These are phyloP conservation scores for Exophiala viscosa DNA, from an alignment of 2,329 filamentous ascomycete genomes.

Conservation along the genomic window DNA sequence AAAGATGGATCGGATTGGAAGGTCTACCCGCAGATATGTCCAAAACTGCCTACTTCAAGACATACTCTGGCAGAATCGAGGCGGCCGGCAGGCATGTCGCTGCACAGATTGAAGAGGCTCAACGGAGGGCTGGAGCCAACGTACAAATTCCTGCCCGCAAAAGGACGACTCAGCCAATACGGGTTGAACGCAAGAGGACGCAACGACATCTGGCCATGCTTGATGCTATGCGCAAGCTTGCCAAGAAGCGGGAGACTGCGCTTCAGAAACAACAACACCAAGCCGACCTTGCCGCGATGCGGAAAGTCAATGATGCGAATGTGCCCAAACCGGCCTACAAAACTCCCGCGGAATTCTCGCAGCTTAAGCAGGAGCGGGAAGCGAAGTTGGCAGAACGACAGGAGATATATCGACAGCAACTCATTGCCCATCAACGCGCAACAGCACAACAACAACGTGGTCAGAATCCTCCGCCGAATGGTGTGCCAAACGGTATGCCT, in stretches of 20 bases:
- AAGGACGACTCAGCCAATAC: constrained; percentile 69
- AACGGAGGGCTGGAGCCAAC: constrained; percentile 48
- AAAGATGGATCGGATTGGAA: constrained; percentile 90
- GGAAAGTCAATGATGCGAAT: constrained; percentile 66
- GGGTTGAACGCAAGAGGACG: constrained; percentile 81
- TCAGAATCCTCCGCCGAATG: constrained; percentile 41
- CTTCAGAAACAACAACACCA: constrained; percentile 84
- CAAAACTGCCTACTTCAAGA: constrained; percentile 92
- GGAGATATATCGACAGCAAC: constrained; percentile 61
- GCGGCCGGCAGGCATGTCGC: constrained; percentile 58
- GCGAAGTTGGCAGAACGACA: constrained; percentile 58
- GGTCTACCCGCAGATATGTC: constrained; percentile 88
- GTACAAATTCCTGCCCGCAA: constrained; percentile 56
- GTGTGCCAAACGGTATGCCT: constrained; percentile 47
- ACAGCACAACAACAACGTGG: constrained; percentile 44
- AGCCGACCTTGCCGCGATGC: constrained; percentile 69
- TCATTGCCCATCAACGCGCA: constrained; percentile 55
- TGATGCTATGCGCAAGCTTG: constrained; percentile 91
- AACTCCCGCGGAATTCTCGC: constrained; percentile 86
- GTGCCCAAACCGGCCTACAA: constrained; percentile 55
- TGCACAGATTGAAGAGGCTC: constrained; percentile 53
- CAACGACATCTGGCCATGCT: constrained; percentile 84
- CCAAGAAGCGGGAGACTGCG: constrained; percentile 85
- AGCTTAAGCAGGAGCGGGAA: constrained; percentile 83
- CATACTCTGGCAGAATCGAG: constrained; percentile 61